Evolutionary conservation across 2,329 filamentous ascomycete genomes (phyloP).

Genomic region (Pyrenophora seminiperda): DNA sequence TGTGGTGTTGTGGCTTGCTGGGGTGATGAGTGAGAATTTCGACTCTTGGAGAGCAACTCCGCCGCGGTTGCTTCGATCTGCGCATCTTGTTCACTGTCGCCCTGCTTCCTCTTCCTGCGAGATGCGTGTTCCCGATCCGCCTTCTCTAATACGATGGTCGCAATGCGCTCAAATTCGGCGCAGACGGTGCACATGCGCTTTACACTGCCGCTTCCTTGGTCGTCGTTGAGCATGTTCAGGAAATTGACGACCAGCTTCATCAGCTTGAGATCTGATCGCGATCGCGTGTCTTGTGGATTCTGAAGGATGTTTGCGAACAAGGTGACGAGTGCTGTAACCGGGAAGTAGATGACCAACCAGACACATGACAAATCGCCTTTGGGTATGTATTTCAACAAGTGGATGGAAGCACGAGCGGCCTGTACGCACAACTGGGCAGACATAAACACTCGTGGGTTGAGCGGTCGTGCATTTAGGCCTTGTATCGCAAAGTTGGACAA

Average conservation of each 20-base stretch:
- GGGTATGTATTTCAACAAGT: slow-evolving; percentile 92
- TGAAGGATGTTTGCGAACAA: slow-evolving; percentile 96
- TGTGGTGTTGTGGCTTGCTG: slow-evolving; percentile 30
- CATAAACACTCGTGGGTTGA: slow-evolving; percentile 94
- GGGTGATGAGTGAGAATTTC: slow-evolving; percentile 37
- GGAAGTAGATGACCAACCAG: slow-evolving; percentile 96
- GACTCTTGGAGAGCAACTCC: slow-evolving; percentile 40
- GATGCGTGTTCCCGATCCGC: slow-evolving; percentile 82
- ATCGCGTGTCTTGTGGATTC: slow-evolving; percentile 87
- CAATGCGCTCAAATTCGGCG: slow-evolving; percentile 95
- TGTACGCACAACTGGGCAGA: slow-evolving; percentile 92
- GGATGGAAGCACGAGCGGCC: slow-evolving; percentile 89
- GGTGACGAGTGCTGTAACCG: slow-evolving; percentile 91
- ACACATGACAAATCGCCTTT: slow-evolving; percentile 94
- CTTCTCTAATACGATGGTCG: slow-evolving; percentile 87
- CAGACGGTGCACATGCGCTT: slow-evolving; percentile 93
- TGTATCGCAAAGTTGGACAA: slow-evolving; percentile 95
- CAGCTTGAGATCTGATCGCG: slow-evolving; percentile 83
- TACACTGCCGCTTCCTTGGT: slow-evolving; percentile 87
- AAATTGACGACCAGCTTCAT: slow-evolving; percentile 96
- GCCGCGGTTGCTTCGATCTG: slow-evolving; percentile 46
- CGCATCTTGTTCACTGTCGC: slow-evolving; percentile 55
- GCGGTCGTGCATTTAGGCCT: slow-evolving; percentile 83
- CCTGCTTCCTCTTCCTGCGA: slow-evolving; percentile 82
- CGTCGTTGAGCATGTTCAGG: slow-evolving; percentile 83